Percentiles rank a stretch among this genome's conserved stretches.
Conservation (phyloP, 345 rosid genomes). For the Brassica rapa region DNA sequence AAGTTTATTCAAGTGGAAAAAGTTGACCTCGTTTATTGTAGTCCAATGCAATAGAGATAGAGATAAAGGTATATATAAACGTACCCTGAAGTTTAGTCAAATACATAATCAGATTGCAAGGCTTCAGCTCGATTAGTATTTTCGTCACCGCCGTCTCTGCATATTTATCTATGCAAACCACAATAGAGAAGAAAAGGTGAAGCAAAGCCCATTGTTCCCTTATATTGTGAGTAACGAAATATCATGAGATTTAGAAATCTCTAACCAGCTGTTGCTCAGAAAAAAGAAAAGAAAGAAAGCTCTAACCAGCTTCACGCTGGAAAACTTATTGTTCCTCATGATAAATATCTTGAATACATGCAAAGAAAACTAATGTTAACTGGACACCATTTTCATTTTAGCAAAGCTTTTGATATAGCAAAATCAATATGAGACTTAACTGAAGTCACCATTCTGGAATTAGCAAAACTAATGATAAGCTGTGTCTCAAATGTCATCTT, state of each 20-base stretch:
- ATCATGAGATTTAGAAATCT: too few relatives aligned
- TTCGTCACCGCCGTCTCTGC: neutral
- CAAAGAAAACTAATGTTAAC: too few relatives aligned
- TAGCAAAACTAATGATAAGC: neutral
- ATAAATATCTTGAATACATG: too few relatives aligned
- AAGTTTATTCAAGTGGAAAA: slow-evolving; percentile 12
- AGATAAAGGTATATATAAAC: neutral
- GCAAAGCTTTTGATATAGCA: neutral
- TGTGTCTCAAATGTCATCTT: neutral
- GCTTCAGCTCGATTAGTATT: neutral
- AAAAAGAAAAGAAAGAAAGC: too few relatives aligned
- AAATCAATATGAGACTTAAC: neutral
- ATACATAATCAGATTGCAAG: neutral
- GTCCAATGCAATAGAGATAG: neutral
- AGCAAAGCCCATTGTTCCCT: too few relatives aligned
- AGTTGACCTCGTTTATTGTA: too few relatives aligned
- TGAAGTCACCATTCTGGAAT: neutral
- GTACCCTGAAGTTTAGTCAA: neutral
- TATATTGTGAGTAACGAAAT: too few relatives aligned
- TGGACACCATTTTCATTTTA: neutral
- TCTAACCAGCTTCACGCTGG: too few relatives aligned
- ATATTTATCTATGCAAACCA: neutral
- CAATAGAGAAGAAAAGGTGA: too few relatives aligned
- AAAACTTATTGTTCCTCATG: too few relatives aligned
- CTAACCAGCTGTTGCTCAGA: too few relatives aligned